Base-by-base conservation (phyloP, 306 rosid species). In the Vigna trinervia region DNA sequence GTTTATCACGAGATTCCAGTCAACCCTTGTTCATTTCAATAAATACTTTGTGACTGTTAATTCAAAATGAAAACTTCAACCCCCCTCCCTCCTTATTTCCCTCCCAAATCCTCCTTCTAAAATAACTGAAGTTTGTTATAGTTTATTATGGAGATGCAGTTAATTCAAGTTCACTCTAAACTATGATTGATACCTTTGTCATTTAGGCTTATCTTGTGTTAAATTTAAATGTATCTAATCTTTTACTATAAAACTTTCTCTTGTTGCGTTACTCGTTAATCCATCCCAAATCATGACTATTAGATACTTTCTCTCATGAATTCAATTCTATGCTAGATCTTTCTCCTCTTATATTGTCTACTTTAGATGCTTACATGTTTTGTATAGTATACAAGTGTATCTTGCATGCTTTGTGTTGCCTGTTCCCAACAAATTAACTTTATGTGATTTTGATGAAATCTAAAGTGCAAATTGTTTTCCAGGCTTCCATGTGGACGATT, bases 401-500 rank as follows among this genome's bases (percentile, higher is more conserved):
- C 45, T 63, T 48, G 75, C 73, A 66, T 50, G 45, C 26, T 58
- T 43, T 67, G 32, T 38, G 32, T 47, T 43, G 61, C 56, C 15
- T 76, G 5, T 75, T 78, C 23, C 60, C 53, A 50, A 70, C 73
- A 65, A 11, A 45, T 65, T 79, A 30, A 45, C 73, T 56, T 61
- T 43, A 62, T 54, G 38, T 65, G 75, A 71, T 53, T 81, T 79
- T 84, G 71, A 75, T 81, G 66, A 70, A 79, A 80, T 68, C 26
- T 73, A 70, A 76, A 46, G 70, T n/a, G 67, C 84, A 62, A 64
- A 66, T 81, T 41, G 8, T 22, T 70, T 79, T 89, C 82, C 86
- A 96, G 99, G 96, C 66, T 92, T 96, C 82, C 99, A 96, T 73
- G 97, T 96, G 60, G 99, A 92, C 78, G 99, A 96, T 52, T 69